Evolutionary conservation across 2,329 filamentous ascomycete genomes (phyloP), one percentile per base, ranked within the genome.

Genomic region (Thyridium curvatum): DNA sequence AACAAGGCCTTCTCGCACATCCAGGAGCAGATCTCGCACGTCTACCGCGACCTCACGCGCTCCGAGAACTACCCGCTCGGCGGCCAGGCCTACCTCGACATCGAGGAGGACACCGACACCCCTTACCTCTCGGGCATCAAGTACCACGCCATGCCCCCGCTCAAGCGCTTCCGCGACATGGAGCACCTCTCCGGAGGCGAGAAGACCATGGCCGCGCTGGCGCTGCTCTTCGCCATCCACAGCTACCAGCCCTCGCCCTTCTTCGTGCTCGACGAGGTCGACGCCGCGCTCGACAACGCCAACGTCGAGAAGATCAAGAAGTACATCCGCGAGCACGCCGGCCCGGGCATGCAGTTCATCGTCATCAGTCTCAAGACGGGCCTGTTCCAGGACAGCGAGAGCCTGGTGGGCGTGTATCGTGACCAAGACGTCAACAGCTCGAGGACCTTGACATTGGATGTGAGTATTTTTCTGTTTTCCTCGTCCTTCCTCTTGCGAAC

Each of bases 131-230:
- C 86, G 31, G 93, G 93, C 26, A 89, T 98, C 64, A 96, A 95
- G 58, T 98, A 98, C 64, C 90, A 97, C 59, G 94, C 93, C 46
- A 98, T 97, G 90, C 93, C 93, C 15, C 93, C 93, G 2, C 79
- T 96, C 46, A 98, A 98, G 68, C 88, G 93, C 34, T 98, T 98
- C 77, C 79, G 93, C 52, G 94, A 98, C 61, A 98, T 98, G 93
- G 93, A 98, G 62, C 93, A 96, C 59, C 71, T 98, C 9, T 95
- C 88, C 2, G 93, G 93, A 53, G 93, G 93, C 40, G 93, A 98
- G 66, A 98, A 98, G 72, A 98, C 93, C 0, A 98, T 98, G 83
- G 93, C 93, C 2, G 93, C 93, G 12, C 71, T 98, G 30, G 93
- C 93, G n/a, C 73, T 98, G 31, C 75, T 98, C 4, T 98, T 98